These are phyloP conservation scores for Aspergillus brunneoviolaceus DNA, from an alignment of 2,329 filamentous ascomycete genomes.

Conservation along the genomic window DNA sequence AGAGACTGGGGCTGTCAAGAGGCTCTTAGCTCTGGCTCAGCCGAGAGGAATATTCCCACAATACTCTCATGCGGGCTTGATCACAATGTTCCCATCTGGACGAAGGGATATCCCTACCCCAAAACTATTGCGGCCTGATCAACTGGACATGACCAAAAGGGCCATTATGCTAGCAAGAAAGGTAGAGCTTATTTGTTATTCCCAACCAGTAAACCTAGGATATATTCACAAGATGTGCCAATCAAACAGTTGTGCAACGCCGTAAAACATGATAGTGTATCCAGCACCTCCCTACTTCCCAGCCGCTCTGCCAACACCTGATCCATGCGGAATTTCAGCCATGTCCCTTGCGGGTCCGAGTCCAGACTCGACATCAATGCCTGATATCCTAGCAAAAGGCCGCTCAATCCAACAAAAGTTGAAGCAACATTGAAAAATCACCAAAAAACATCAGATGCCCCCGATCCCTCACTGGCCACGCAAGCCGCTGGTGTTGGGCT, in stretches of 20 bases:
- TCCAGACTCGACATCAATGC: not conserved
- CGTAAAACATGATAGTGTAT: conserved; percentile 3
- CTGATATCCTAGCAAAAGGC: not conserved
- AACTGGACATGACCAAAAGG: not conserved
- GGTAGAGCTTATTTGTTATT: not conserved
- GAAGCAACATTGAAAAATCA: not conserved
- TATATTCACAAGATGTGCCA: conserved; percentile 4
- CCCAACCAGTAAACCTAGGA: conserved; percentile 1
- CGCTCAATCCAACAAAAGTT: not conserved
- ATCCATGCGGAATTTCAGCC: conserved; percentile 2
- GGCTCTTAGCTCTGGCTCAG: not conserved
- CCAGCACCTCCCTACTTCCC: conserved; percentile 1
- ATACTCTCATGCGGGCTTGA: not conserved
- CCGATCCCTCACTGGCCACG: not conserved
- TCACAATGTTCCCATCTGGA: not conserved
- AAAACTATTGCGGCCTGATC: not conserved
- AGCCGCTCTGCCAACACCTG: conserved; percentile 8
- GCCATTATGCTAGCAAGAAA: not conserved
- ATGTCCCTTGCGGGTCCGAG: not conserved
- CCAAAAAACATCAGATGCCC: not conserved
- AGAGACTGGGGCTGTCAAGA: not conserved
- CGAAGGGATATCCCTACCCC: not conserved
- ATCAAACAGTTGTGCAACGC: conserved; percentile 4
- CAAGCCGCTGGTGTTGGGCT: conserved; percentile 9
- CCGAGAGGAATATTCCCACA: not conserved